Base-by-base conservation (phyloP, 805 yeast genomes). In the Metahyphopichia silvanorum region DNA sequence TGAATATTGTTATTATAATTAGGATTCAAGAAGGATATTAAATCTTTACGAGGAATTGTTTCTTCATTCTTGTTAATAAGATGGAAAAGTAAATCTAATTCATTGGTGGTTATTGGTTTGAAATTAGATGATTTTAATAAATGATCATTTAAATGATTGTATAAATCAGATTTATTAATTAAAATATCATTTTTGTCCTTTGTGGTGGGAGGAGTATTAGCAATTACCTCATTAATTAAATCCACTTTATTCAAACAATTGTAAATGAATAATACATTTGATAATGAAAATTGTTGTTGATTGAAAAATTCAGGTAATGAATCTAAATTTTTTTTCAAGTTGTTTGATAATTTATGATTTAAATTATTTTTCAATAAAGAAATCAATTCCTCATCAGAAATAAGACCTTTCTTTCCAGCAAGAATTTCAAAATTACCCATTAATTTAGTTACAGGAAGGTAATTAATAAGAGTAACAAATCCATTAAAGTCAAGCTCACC, bases 1-100 rank as follows among this genome's bases (percentile, higher is more conserved):
- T 51, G 50, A 25, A 50, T 40, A 42, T 66, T 66, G 44, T 63
- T 63, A 37, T 51, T 44, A 44, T 57, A 64, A 46, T 61, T 63
- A 42, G 91, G 86, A 31, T 91, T 79, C 46, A 84, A 76, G 35
- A 55, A 56, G 8, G 66, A 57, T 38, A 67, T 63, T 44, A 67
- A 53, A 33, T 65, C 70, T 40, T 56, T 58, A 45, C 73, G 53
- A 11, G 68, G 51, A 28, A 67, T 69, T 27, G 56, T 50, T 37
- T 66, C 66, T 34, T 58, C 64, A 28, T 51, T 42, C 36, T 60
- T 51, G 44, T 63, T 57, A 38, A 66, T 65, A 40, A 67, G 56
- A 38, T 57, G 56, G 43, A 63, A 67, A 36, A 67, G 52, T 39
- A 67, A 51, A 42, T 67, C 66, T 35, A 67, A 51, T 38, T 67